phyloP scores from a whole-genome alignment of 23 red algal genomes.

The Gracilaria gracilis region DNA sequence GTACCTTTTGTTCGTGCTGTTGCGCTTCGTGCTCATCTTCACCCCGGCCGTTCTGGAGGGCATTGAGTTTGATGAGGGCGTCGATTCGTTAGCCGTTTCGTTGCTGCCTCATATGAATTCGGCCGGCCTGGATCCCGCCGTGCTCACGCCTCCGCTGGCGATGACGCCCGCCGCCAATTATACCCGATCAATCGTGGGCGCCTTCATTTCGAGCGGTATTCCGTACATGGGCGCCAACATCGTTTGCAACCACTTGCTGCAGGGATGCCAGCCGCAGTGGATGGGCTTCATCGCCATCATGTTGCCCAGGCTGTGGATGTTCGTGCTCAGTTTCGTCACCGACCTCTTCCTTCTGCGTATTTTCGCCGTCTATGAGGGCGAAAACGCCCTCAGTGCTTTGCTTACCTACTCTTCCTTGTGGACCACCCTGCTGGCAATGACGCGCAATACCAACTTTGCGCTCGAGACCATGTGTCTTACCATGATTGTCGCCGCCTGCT shows the following conservation, averaged over 20 bases:
- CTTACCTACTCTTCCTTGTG: constrained; percentile 64
- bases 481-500: constrained; percentile 61
- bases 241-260: constrained; percentile 28
- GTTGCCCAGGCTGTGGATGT: constrained; percentile 74
- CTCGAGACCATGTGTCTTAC: constrained; percentile 70
- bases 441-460: constrained; percentile 81
- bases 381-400: constrained; percentile 59
- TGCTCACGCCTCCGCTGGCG: constrained; percentile 32
- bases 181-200: constrained; percentile 73
- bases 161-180: constrained; percentile 48
- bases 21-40: constrained; percentile 60
- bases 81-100: constrained; percentile 63
- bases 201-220: constrained; percentile 66
- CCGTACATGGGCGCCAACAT: constrained; percentile 71
- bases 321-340: constrained; percentile 57
- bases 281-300: constrained; percentile 57
- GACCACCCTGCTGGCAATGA: constrained; percentile 67
- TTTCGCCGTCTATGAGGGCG: constrained; percentile 65
- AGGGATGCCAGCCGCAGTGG: constrained; percentile 27
- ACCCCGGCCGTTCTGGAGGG: constrained; percentile 68
- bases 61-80: constrained; percentile 69
- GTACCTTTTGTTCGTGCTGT: constrained; percentile 60
- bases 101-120: constrained; percentile 65
- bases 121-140: constrained; percentile 39
- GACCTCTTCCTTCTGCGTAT: constrained; percentile 54